These are phyloP conservation scores for Claviceps monticola DNA, from an alignment of 2,329 filamentous ascomycete genomes.

Conservation along the genomic window DNA sequence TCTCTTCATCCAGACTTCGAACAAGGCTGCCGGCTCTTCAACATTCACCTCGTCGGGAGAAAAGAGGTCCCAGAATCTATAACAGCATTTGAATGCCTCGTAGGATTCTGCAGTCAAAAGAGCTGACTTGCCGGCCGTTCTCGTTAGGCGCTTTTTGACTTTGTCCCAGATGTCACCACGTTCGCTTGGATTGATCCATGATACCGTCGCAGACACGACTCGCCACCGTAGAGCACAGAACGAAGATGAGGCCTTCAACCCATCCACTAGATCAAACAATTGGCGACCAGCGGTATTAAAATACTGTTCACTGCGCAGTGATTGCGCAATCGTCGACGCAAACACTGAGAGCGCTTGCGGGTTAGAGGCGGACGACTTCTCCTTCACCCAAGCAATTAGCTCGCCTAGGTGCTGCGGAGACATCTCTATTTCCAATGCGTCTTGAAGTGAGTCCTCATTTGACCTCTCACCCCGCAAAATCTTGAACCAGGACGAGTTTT, in stretches of 20 bases:
- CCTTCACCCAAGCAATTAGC: constrained; percentile 28
- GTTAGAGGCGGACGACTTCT: constrained; percentile 18
- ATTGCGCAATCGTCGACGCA: constrained; percentile 27
- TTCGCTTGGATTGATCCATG: constrained; percentile 20
- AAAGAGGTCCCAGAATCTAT: constrained; percentile 23
- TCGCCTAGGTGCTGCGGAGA: constrained; percentile 30
- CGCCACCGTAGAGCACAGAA: constrained; percentile 27
- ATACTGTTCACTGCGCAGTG: constrained; percentile 27
- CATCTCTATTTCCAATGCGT: constrained; percentile 27
- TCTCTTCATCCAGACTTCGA: constrained; percentile 20
- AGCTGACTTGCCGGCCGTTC: constrained; percentile 18
- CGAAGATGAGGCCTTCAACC: constrained; percentile 16
- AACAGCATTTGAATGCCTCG: constrained; percentile 27
- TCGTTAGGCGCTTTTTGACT: constrained; percentile 19
- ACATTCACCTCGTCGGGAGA: constrained; percentile 20
- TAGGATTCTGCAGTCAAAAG: constrained; percentile 22
- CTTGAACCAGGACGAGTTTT: constrained; percentile 20
- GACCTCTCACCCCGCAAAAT: constrained; percentile 10
- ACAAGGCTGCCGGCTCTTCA: constrained; percentile 17
- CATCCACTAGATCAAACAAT: constrained; percentile 22
- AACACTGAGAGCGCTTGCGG: constrained; percentile 26
- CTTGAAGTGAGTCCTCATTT: constrained; percentile 9
- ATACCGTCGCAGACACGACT: constrained; percentile 21
- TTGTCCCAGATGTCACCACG: constrained; percentile 19
- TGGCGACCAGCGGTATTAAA: constrained; percentile 26